Evolutionary conservation across 1,284 basidiomycete genomes (phyloP).

Genomic region (Puccinia coronata): DNA sequence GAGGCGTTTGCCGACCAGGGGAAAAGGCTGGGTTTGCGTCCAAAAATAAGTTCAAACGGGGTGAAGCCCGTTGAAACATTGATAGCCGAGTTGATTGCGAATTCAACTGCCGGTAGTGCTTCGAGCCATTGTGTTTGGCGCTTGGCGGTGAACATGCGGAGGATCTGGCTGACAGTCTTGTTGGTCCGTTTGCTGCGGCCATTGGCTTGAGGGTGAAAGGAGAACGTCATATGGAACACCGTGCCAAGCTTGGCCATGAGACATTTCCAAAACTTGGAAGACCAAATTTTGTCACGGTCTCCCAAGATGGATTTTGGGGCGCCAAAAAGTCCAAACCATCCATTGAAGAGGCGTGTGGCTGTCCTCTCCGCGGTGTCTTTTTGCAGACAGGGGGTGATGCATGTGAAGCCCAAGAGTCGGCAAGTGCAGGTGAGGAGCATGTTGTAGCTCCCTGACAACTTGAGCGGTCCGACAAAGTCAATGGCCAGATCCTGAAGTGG

Average conservation of each 20-base stretch:
- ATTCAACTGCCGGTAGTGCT: not conserved
- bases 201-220: not conserved
- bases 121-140: not conserved
- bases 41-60: too few species aligned
- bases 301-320: conserved; percentile 53
- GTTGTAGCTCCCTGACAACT: too few species aligned
- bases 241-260: not conserved
- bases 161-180: not conserved
- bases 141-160: conserved; percentile 36
- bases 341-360: too few species aligned
- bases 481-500: too few species aligned
- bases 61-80: too few species aligned
- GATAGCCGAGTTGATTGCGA: too few species aligned
- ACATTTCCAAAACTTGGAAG: not conserved
- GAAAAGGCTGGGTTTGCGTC: too few species aligned
- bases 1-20: not conserved
- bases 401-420: too few species aligned
- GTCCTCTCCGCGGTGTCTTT: too few species aligned
- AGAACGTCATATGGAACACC: not conserved
- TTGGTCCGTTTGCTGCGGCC: not conserved
- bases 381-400: too few species aligned
- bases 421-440: too few species aligned
- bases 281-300: conserved; percentile 55
- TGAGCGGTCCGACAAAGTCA: too few species aligned
- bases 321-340: conserved; percentile 41